These are phyloP conservation scores for Vitis hybrid DNA, from an alignment of 177 flowering plant species.

Conservation along the genomic window DNA sequence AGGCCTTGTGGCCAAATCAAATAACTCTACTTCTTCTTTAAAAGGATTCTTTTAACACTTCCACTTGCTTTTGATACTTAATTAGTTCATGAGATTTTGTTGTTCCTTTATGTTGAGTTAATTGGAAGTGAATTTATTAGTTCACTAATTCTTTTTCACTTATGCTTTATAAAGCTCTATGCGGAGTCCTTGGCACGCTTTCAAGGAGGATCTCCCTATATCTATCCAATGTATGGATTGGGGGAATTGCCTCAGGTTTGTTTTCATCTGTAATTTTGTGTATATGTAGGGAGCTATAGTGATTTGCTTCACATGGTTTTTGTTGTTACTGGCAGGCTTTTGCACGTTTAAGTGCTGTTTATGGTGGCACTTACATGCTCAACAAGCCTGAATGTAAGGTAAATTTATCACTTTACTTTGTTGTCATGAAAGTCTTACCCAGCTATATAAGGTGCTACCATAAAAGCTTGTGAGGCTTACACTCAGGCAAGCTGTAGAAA, in stretches of 20 bases:
- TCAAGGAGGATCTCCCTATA: conserved; percentile 92
- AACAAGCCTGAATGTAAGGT: conserved; percentile 97
- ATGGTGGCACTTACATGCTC: conserved; percentile 99
- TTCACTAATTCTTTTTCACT: conserved; percentile 8
- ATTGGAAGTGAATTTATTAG: neutral
- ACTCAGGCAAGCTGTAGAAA: too few species aligned
- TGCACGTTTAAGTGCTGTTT: conserved; percentile 96
- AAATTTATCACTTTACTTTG: conserved; percentile 1
- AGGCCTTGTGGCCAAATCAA: neutral
- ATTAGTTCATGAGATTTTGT: neutral
- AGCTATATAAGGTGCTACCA: too few species aligned
- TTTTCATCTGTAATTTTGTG: conserved; percentile 1
- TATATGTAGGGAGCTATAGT: neutral
- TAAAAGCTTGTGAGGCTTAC: neutral
- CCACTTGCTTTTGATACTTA: neutral
- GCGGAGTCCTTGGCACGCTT: conserved; percentile 94
- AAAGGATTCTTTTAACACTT: neutral
- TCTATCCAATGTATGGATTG: conserved; percentile 89
- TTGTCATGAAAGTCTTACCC: neutral
- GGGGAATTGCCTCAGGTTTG: conserved; percentile 95
- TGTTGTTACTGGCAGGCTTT: conserved; percentile 56
- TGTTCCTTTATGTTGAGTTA: neutral
- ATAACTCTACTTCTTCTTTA: neutral
- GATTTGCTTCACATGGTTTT: conserved; percentile 4
- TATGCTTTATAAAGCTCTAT: conserved; percentile 58